These are phyloP conservation scores for Massarina eburnea DNA, from an alignment of 2,329 filamentous ascomycete species.

Conservation along the genomic window DNA sequence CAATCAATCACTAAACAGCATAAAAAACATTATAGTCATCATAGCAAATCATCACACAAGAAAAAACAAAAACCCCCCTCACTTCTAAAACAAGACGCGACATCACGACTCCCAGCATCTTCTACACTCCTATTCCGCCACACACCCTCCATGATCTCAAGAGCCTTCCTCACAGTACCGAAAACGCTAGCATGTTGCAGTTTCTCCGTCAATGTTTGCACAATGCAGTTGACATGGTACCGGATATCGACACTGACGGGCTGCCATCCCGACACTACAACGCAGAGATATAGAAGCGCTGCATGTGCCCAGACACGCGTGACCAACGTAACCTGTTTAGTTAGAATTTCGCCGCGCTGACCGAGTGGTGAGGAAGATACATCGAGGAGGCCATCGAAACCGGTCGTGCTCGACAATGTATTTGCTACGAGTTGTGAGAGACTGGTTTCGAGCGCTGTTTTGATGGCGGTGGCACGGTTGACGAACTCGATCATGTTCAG, in stretches of 20 bases:
- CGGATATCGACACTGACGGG: slow-evolving; percentile 15
- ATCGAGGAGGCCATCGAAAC: no score
- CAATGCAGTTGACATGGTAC: slow-evolving; percentile 12
- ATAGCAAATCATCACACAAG: no score
- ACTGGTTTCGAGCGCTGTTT: slow-evolving; percentile 11
- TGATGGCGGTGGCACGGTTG: slow-evolving; percentile 47
- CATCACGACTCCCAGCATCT: no score
- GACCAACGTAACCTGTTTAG: slow-evolving; percentile 7
- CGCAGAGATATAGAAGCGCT: slow-evolving; percentile 20
- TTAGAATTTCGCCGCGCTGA: no score
- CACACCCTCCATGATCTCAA: slow-evolving; percentile 42
- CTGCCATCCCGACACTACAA: slow-evolving; percentile 27
- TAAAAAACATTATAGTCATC: no score
- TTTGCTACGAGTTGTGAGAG: background rate
- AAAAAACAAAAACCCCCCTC: no score
- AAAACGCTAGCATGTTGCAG: slow-evolving; percentile 23
- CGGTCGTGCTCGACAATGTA: no score
- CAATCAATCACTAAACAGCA: no score
- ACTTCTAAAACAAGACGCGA: no score
- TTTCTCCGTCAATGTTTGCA: slow-evolving; percentile 13
- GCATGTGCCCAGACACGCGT: slow-evolving; percentile 24
- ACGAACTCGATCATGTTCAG: slow-evolving; percentile 52
- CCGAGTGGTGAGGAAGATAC: no score
- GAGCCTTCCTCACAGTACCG: slow-evolving; percentile 27
- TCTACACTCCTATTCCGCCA: no score